These are phyloP conservation scores for Globisporangium canariense DNA, from an alignment of 352 stramenopile genomes.

Conservation along the genomic window DNA sequence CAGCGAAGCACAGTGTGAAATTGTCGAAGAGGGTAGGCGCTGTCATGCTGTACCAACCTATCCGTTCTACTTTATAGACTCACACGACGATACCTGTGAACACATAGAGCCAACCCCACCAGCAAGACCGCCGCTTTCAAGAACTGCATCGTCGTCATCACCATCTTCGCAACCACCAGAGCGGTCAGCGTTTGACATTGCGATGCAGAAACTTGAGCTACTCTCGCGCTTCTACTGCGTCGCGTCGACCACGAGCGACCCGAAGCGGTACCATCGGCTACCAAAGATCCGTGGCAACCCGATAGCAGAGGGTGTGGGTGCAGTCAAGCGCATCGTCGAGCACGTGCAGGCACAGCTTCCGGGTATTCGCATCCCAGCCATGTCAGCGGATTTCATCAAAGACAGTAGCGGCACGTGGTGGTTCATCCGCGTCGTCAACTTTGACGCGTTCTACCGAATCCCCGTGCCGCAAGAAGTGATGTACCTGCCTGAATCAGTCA, in stretches of 20 bases:
- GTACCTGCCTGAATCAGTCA: conserved; percentile 39
- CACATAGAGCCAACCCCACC: not conserved
- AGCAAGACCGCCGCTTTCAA: not conserved
- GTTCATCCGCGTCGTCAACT: conserved; percentile 61
- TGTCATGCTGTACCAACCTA: not conserved
- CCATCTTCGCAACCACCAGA: not conserved
- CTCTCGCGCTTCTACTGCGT: conserved; percentile 41
- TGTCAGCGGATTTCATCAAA: conserved; percentile 73
- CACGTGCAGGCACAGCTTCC: conserved; percentile 63
- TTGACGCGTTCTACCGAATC: conserved; percentile 39
- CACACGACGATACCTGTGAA: not conserved
- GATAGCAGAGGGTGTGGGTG: conserved; percentile 46
- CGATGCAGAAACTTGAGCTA: conserved; percentile 23
- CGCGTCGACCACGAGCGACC: conserved; percentile 30
- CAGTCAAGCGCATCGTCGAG: conserved; percentile 53
- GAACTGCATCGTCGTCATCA: not conserved
- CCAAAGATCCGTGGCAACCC: conserved; percentile 54
- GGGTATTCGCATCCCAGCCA: conserved; percentile 44
- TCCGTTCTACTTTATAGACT: not conserved
- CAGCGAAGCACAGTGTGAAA: conserved; percentile 1
- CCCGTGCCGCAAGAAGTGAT: conserved; percentile 24
- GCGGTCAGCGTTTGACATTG: conserved; percentile 4
- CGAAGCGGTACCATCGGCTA: conserved; percentile 27
- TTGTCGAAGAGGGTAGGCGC: not conserved
- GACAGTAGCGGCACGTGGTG: conserved; percentile 58